Base-by-base conservation (phyloP, 192 early-diverging fungal species). In the Coemansia sp. region DNA sequence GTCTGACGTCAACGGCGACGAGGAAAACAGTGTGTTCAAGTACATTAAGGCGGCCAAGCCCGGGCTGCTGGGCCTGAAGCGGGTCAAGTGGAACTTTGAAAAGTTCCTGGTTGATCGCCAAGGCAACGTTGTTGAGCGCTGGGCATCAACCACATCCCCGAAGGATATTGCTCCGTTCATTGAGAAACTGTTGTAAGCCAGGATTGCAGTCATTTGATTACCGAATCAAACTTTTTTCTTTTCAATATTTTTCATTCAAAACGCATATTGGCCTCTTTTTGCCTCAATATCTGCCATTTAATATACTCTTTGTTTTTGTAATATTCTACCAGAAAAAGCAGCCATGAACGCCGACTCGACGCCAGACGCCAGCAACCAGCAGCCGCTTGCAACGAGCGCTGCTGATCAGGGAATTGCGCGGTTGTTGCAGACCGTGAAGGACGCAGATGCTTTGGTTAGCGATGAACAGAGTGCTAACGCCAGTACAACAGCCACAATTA, bases 41-140 rank as follows among this genome's bases (percentile, higher is more conserved):
- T 89, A 78, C 60, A 61, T 91, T 55, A 91, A 90, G 82, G 49
- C 60, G 1, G 72, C 75, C 22, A 79, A 85, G 74, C 67, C 82
- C 25, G 83, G 83, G 4, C 14, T 87, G 25, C 23, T 86, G 57
- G 85, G 83, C 35, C 35, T 80, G 21, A 75, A 88, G 60, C 57
- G 67, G 55, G 75, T 93, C 79, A 92, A 90, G 82, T 92, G 91
- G 89, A 93, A 93, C 72, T 91, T 93, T 85, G 88, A 89, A 68
- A 93, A 93, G 82, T 93, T 93, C 67, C 72, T 93, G 63, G 73
- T 93, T 41, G 82, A 85, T 60, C 79, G 74, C 48, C 65, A 88
- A 7, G 92, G 92, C 37, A 76, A 82, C 15, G 90, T 91, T 19
- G 68, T 83, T 47, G 69, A 85, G 52, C 85, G 91, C 50, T 92